phyloP scores from a whole-genome alignment of 305 asterid species.

The Nicotiana rustica region DNA sequence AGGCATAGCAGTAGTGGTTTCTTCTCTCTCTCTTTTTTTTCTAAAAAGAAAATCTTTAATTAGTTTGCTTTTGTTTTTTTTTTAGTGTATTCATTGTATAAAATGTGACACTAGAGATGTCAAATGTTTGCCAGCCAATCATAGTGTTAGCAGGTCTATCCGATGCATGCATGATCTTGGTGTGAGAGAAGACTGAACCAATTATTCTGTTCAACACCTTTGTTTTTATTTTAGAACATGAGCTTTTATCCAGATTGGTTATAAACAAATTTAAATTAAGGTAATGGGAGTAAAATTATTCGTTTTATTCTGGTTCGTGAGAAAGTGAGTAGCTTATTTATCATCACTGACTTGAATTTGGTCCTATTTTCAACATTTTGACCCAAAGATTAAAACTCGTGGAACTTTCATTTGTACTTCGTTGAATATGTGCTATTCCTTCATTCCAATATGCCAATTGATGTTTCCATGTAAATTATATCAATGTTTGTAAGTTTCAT shows the following conservation, averaged over 20 bases:
- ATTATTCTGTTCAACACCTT: background rate
- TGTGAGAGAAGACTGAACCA: constrained; percentile 25
- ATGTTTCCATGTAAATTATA: background rate
- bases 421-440: background rate
- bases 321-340: background rate
- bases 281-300: background rate
- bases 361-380: constrained; percentile 24
- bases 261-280: background rate
- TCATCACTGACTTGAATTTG: constrained; percentile 1
- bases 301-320: background rate
- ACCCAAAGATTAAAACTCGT: background rate
- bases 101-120: background rate
- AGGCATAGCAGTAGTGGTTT: background rate
- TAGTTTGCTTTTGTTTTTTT: background rate
- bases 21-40: too few species aligned
- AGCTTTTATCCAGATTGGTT: background rate
- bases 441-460: background rate
- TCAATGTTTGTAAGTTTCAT: background rate
- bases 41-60: background rate
- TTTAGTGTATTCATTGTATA: background rate
- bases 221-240: background rate
- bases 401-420: background rate
- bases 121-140: background rate
- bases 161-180: background rate
- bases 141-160: constrained; percentile 28